Evolutionary conservation across 2,329 filamentous ascomycete species (phyloP), one percentile per base, ranked within the genome.

Genomic region (Colletotrichum liaoningense): DNA sequence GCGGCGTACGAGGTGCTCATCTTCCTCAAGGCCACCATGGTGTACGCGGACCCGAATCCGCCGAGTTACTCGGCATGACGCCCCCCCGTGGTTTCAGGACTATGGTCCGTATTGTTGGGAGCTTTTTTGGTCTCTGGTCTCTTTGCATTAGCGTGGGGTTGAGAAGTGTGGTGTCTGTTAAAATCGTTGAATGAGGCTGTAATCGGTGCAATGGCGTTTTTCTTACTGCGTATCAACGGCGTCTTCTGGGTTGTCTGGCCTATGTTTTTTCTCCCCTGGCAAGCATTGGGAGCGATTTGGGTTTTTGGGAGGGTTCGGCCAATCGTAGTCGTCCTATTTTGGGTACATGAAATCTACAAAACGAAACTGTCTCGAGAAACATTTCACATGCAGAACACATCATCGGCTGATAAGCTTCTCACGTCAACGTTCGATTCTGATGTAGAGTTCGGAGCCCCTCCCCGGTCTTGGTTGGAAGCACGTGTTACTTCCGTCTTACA

Each of bases 1-100:
- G 79, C 81, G 11, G 79, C 81, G 5, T 84, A 80, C 42, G 83
- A 85, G 77, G 81, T 84, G 14, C 76, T 84, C 46, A 79, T 78
- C 73, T 84, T 79, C 63, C 74, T 83, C 38, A 79, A 80, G 64
- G 77, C 79, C 1, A 75, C 77, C 26, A 59, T 69, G 62, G 19
- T 75, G 35, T 54, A 60, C 9, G 64, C 73, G 1, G 77, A 81
- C 24, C 70, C 72, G 52, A 70, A 77, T 28, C 81, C 80, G 4
- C 80, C 81, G 7, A 70, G 77, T 14, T 82, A 82, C 70, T 71
- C 71, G 54, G 73, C 65, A 54, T 75, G 65, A 74, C 59, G 59
- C 16, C 42, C 59, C 59, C 5, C 16, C n/a, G 7, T 12, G 8
- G 42, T 49, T 49, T 49, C 42, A 49, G 3, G 0, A 22, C 7